Evolutionary conservation across 768 basidiomycete genomes (phyloP).

Genomic region (Tephrocybe sp.): DNA sequence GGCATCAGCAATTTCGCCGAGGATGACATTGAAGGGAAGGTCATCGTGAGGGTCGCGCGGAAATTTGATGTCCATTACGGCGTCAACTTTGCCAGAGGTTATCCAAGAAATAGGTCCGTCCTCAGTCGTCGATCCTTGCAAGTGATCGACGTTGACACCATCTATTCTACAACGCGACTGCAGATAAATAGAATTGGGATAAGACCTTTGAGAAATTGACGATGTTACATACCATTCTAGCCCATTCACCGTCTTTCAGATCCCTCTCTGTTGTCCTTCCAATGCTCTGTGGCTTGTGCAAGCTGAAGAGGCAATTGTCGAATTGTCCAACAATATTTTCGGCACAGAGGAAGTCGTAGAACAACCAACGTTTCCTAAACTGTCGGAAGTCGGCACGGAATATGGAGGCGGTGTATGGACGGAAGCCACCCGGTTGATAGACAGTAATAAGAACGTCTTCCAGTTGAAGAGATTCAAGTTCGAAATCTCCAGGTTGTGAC

Average conservation of each 20-base stretch:
- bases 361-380: slow-evolving; percentile 91
- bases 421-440: slow-evolving; percentile 89
- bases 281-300: slow-evolving; percentile 95
- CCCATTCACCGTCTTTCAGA: slow-evolving; percentile 80
- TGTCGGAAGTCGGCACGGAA: slow-evolving; percentile 87
- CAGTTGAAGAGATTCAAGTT: slow-evolving; percentile 83
- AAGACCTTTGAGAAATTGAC: background rate
- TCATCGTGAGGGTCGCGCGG: slow-evolving; percentile 76
- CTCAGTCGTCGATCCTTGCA: slow-evolving; percentile 78
- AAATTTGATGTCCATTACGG: slow-evolving; percentile 97
- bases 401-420: slow-evolving; percentile 89
- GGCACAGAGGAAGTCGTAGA: slow-evolving; percentile 92
- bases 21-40: slow-evolving; percentile 72
- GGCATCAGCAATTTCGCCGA: slow-evolving; percentile 89
- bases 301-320: slow-evolving; percentile 95
- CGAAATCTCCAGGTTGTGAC: slow-evolving; percentile 82
- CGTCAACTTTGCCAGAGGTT: slow-evolving; percentile 93
- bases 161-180: slow-evolving; percentile 96
- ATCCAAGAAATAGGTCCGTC: slow-evolving; percentile 97
- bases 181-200: slow-evolving; percentile 1
- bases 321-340: slow-evolving; percentile 97
- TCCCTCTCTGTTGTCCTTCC: slow-evolving; percentile 88
- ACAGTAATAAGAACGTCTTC: slow-evolving; percentile 95
- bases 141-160: slow-evolving; percentile 94
- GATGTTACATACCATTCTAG: slow-evolving; percentile 72